Conservation (phyloP, 768 basidiomycete genomes). For the Hygrocybe punicea region DNA sequence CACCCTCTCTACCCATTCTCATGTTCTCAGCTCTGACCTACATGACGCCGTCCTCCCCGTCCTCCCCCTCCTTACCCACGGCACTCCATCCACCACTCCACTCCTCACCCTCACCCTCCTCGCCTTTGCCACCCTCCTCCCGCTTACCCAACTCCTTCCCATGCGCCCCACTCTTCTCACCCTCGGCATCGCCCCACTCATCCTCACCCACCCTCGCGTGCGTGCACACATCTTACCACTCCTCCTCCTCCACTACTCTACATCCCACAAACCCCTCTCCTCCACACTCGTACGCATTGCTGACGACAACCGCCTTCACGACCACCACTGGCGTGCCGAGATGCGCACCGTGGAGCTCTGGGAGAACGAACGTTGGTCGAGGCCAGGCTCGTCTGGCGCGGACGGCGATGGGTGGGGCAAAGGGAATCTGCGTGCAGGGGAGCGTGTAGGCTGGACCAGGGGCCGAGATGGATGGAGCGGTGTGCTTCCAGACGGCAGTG, state of each 20-base stretch:
- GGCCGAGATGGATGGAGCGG: constrained; percentile 70
- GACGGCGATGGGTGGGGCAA: constrained; percentile 43
- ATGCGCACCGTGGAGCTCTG: constrained; percentile 69
- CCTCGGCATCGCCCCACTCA: constrained; percentile 49
- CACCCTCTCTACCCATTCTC: not conserved
- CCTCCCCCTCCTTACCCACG: constrained; percentile 45
- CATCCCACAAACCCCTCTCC: constrained; percentile 5
- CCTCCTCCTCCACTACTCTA: constrained; percentile 18
- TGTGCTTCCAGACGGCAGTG: constrained; percentile 40
- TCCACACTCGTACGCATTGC: constrained; percentile 40
- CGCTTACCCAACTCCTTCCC: constrained; percentile 50
- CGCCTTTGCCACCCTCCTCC: constrained; percentile 44
- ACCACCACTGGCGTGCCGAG: constrained; percentile 61
- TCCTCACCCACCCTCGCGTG: constrained; percentile 50
- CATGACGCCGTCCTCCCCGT: constrained; percentile 53
- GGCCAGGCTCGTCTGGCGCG: not conserved
- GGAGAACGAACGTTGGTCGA: constrained; percentile 67
- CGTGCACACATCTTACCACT: constrained; percentile 29
- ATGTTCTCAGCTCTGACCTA: constrained; percentile 51
- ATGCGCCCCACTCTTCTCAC: constrained; percentile 46
- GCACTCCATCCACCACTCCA: constrained; percentile 31
- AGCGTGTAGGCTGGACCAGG: constrained; percentile 67
- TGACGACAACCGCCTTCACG: constrained; percentile 65
- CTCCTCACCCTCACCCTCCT: constrained; percentile 40
- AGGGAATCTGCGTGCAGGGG: constrained; percentile 39